A percentile compares a stretch with the other conserved stretches of the same genome.
phyloP scores from a whole-genome alignment of 2,329 filamentous ascomycete species.

The Dactylellina haptotyla region DNA sequence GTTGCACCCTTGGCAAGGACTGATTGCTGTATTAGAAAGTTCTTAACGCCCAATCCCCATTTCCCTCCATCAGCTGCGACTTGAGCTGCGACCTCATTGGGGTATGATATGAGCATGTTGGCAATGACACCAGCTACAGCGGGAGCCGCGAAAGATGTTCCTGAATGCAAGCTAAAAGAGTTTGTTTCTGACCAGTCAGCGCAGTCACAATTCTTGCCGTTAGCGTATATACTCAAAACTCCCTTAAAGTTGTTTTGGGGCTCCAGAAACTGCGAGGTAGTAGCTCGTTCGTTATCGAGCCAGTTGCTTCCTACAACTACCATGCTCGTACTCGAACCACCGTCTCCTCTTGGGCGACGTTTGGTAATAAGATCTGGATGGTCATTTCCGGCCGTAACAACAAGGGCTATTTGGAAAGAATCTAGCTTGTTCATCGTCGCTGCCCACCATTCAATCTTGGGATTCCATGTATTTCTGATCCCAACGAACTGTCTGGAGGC shows the following conservation, averaged over 20 bases:
- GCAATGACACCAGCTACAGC: conserved; percentile 12
- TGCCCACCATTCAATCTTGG: conserved; percentile 14
- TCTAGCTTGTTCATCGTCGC: background rate
- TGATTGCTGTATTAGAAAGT: background rate
- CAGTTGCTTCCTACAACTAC: conserved; percentile 23
- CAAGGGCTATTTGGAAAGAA: background rate
- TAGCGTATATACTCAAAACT: conserved; percentile 25
- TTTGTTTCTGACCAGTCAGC: background rate
- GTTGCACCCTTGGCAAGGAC: background rate
- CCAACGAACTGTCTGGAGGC: background rate
- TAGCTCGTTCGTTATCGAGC: conserved; percentile 10
- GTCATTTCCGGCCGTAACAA: conserved; percentile 14
- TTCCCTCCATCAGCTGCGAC: conserved; percentile 7
- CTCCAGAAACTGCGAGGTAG: conserved; percentile 7
- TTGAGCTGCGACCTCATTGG: background rate
- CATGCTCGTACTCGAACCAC: background rate
- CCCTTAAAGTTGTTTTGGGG: conserved; percentile 5
- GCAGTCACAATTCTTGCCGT: background rate
- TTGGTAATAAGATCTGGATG: background rate
- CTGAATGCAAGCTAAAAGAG: background rate
- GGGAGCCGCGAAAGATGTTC: background rate
- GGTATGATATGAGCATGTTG: conserved; percentile 10
- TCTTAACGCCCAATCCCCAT: conserved; percentile 30
- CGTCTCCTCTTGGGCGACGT: background rate
- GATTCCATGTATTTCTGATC: background rate